Percentiles rank a stretch among this genome's conserved stretches.
phyloP scores from a whole-genome alignment of 169 alveolate species.

The Blepharisma undulans region DNA sequence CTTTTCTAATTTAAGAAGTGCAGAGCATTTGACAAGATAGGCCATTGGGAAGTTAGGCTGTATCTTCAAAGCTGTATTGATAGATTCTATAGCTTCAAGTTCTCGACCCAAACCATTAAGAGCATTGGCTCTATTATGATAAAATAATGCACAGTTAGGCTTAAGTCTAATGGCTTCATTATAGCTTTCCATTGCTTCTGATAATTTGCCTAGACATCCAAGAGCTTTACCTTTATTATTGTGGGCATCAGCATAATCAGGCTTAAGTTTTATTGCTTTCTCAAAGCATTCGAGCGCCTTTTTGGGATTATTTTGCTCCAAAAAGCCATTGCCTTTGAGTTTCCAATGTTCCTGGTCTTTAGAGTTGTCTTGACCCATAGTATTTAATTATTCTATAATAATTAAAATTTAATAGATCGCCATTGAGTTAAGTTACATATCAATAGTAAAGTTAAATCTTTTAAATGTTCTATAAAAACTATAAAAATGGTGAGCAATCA shows the following conservation, averaged over 20 bases:
- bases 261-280: not conserved
- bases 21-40: not conserved
- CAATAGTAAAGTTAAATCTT: too few species aligned
- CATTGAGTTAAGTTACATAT: not conserved
- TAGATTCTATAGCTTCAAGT: not conserved
- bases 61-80: not conserved
- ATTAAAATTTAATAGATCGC: not conserved
- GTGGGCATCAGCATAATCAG: not conserved
- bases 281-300: not conserved
- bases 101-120: not conserved
- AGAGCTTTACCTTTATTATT: constrained; percentile 49
- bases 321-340: not conserved
- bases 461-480: not conserved
- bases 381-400: not conserved
- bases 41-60: not conserved
- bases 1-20: not conserved
- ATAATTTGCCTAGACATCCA: constrained; percentile 8
- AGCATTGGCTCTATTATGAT: constrained; percentile 84
- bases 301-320: not conserved
- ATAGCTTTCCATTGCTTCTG: constrained; percentile 49
- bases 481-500: not conserved
- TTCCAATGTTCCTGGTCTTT: not conserved
- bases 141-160: constrained; percentile 80
- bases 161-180: constrained; percentile 45
- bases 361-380: not conserved